Base-by-base conservation (phyloP, 2,329 filamentous ascomycete genomes). In the Lachnellula subtilissima region DNA sequence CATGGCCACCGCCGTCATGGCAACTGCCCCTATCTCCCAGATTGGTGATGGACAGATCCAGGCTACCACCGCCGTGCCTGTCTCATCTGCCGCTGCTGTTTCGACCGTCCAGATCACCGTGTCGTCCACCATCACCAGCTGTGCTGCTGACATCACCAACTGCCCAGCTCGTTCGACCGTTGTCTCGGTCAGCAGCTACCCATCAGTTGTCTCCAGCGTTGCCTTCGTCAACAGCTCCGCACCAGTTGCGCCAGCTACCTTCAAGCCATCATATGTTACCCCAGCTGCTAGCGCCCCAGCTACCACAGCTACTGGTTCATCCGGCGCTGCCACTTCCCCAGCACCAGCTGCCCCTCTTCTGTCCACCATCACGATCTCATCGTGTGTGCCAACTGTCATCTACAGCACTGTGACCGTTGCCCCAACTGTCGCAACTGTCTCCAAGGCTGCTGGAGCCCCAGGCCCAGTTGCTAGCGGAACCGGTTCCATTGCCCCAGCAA, bases 121-220 rank as follows among this genome's bases (percentile, higher is more conserved):
- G 64, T 71, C 77, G 63, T 73, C 79, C 55, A 80, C 77, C 71
- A 75, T 79, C 72, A 80, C 75, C 70, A 77, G 74, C 22, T 80
- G 76, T 70, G 74, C 68, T 58, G 71, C 77, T 48, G 73, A 73
- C 56, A 75, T 77, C 52, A 63, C 76, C 67, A 66, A 78, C 75
- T 80, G 78, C 63, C 65, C 64, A 43, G 61, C 64, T 45, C 53
- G 58, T 42, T 58, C 60, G 45, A 67, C 65, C 36, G 56, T 65
- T 42, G 56, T 55, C 55, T 58, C 57, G 46, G 56, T 48, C 23
- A 65, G 60, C 53, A 54, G 54, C 52, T 66, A 62, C 60, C 57
- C 64, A 56, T 54, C 61, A 48, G 59, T 59, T 19, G 32, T 49
- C 40, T 53, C 53, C 57, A 52, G 45, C 45, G 45, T 22, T 6